phyloP scores from a whole-genome alignment of 2,329 filamentous ascomycete species.

The Fusarium longipes region DNA sequence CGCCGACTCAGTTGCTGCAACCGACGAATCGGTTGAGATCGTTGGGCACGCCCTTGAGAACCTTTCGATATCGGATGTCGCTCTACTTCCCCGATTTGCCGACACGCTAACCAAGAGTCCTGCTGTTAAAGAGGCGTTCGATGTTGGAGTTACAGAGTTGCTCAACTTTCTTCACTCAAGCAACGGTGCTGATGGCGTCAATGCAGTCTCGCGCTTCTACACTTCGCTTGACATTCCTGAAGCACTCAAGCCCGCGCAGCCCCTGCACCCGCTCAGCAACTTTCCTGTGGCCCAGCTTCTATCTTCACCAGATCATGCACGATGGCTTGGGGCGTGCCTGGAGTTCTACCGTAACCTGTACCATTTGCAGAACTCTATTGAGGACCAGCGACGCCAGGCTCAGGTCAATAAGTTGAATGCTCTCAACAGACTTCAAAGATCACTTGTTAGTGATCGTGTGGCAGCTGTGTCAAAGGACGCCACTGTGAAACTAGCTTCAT shows the following conservation, averaged over 20 bases:
- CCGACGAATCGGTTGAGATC: slow-evolving; percentile 41
- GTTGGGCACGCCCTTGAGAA: slow-evolving; percentile 57
- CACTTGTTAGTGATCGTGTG: slow-evolving; percentile 64
- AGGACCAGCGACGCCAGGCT: slow-evolving; percentile 56
- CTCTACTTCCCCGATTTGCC: slow-evolving; percentile 52
- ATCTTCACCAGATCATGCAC: slow-evolving; percentile 49
- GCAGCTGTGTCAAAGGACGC: slow-evolving; percentile 70
- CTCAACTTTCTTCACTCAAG: slow-evolving; percentile 50
- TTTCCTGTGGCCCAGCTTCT: slow-evolving; percentile 62
- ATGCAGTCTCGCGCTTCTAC: slow-evolving; percentile 53
- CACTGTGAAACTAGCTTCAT: slow-evolving; percentile 64
- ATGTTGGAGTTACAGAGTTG: slow-evolving; percentile 39
- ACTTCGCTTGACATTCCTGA: slow-evolving; percentile 45
- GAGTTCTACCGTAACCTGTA: slow-evolving; percentile 62
- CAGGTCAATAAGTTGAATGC: slow-evolving; percentile 62
- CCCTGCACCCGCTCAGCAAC: slow-evolving; percentile 71
- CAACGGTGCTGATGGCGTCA: slow-evolving; percentile 46
- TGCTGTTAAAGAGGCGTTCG: slow-evolving; percentile 7
- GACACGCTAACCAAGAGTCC: slow-evolving; percentile 37
- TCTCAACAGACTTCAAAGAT: slow-evolving; percentile 71
- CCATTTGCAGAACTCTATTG: slow-evolving; percentile 55
- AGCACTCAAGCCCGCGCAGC: slow-evolving; percentile 51
- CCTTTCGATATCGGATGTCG: slow-evolving; percentile 60
- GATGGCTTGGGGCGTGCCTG: slow-evolving; percentile 65
- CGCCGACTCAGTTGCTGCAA: slow-evolving; percentile 44